These are phyloP conservation scores for Ophiostoma quercus DNA, from an alignment of 2,329 filamentous ascomycete genomes.

Conservation along the genomic window DNA sequence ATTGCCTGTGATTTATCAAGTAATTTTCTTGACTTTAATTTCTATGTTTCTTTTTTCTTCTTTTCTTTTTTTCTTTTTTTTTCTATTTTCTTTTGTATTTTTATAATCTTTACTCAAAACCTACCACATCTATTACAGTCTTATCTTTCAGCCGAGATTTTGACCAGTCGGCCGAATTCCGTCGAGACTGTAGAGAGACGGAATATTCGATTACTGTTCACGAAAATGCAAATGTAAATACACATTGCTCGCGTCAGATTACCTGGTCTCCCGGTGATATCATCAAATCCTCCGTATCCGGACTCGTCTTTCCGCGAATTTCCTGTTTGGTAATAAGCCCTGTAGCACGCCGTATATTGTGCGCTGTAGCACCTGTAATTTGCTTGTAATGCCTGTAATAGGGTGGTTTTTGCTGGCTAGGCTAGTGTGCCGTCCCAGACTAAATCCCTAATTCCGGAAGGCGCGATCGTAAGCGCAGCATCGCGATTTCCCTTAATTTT, in stretches of 20 bases:
- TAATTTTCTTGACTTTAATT: not conserved
- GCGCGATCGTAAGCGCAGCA: not conserved
- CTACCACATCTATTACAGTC: not conserved
- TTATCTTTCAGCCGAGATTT: not conserved
- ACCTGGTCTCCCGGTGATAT: not conserved
- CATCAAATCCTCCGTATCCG: not conserved
- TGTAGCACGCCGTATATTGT: not conserved
- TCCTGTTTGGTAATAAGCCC: not conserved
- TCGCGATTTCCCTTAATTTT: not conserved
- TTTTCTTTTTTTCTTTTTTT: not conserved
- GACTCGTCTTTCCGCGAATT: not conserved
- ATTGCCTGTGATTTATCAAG: not conserved
- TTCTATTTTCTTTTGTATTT: too few species aligned
- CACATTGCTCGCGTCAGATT: not conserved
- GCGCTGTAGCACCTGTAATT: too few species aligned
- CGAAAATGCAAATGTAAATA: not conserved
- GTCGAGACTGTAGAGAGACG: too few species aligned
- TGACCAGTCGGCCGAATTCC: not conserved
- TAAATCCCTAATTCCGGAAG: not conserved
- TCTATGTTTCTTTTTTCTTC: too few species aligned
- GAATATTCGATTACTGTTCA: not conserved
- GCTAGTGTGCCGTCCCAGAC: not conserved
- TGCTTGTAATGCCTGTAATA: not conserved
- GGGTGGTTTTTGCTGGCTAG: not conserved
- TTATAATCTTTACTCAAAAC: too few species aligned